Conservation (phyloP, 2,329 filamentous ascomycete species). For the Trichophyton simii region DNA sequence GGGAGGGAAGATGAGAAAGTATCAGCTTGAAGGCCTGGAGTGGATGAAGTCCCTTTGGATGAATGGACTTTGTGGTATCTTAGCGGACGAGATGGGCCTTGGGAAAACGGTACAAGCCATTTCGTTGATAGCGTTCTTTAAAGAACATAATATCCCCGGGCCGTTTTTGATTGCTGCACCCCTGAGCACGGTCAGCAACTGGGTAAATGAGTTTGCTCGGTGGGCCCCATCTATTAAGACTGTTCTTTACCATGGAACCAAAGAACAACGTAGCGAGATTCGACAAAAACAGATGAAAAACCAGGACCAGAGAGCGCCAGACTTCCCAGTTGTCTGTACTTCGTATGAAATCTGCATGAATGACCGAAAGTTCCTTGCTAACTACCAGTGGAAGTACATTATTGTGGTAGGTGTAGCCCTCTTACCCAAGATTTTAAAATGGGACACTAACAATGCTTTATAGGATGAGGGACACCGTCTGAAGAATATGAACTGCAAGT, state of each 20-base stretch:
- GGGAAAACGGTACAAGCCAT: constrained; percentile 91
- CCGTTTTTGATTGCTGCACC: constrained; percentile 87
- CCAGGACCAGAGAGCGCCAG: constrained; percentile 50
- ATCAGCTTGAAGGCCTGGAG: constrained; percentile 85
- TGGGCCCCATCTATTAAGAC: constrained; percentile 87
- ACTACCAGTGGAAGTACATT: constrained; percentile 93
- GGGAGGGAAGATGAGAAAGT: constrained; percentile 82
- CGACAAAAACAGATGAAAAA: constrained; percentile 57
- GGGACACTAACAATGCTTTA: constrained; percentile 4
- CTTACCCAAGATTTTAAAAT: constrained; percentile 16
- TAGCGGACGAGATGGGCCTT: constrained; percentile 90
- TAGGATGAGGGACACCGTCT: constrained; percentile 90
- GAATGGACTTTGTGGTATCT: constrained; percentile 81
- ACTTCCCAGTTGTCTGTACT: constrained; percentile 86
- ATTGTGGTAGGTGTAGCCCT: constrained; percentile 55
- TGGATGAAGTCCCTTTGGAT: constrained; percentile 79
- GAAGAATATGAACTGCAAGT: constrained; percentile 88
- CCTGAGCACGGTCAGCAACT: constrained; percentile 83
- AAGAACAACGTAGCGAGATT: constrained; percentile 63
- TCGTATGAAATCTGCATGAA: constrained; percentile 94
- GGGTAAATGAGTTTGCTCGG: constrained; percentile 83
- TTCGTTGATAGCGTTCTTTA: constrained; percentile 69
- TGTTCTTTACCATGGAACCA: constrained; percentile 78
- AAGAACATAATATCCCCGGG: constrained; percentile 76
- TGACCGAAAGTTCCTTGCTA: constrained; percentile 66